Conservation (phyloP, 352 stramenopile species). For the Elongisporangium anandrum region DNA sequence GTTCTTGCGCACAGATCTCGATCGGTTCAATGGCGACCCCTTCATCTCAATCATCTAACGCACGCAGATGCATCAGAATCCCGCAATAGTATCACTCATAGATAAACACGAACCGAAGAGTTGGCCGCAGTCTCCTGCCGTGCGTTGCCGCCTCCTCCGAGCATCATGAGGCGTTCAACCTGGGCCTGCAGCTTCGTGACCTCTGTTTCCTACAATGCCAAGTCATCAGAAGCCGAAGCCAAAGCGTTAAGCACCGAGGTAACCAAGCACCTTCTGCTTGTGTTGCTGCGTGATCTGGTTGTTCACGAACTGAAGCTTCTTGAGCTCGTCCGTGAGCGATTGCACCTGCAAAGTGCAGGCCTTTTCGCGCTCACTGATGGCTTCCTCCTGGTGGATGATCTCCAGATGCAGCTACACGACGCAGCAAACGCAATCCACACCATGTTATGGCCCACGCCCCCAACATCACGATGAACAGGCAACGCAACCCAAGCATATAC, state of each 20-base stretch:
- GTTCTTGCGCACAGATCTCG: conserved; percentile 12
- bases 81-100: background rate
- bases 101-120: conserved; percentile 3
- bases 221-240: conserved; percentile 1
- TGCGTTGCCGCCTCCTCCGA: conserved; percentile 11
- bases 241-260: background rate
- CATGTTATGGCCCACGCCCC: too few relatives aligned
- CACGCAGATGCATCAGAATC: background rate
- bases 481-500: background rate
- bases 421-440: conserved; percentile 1
- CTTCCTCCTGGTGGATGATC: conserved; percentile 80
- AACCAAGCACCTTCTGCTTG: conserved; percentile 52
- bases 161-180: conserved; percentile 46
- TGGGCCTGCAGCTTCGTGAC: conserved; percentile 61
- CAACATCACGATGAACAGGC: too few relatives aligned
- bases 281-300: conserved; percentile 48
- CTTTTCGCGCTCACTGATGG: conserved; percentile 59
- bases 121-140: conserved; percentile 8
- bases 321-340: conserved; percentile 62
- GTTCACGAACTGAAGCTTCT: conserved; percentile 69
- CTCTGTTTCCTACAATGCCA: conserved; percentile 44
- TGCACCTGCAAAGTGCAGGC: conserved; percentile 60
- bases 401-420: conserved; percentile 59
- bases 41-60: conserved; percentile 28
- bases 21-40: conserved; percentile 7